Evolutionary conservation across 768 basidiomycete genomes (phyloP).

Genomic region (Tubosaeta sp.): DNA sequence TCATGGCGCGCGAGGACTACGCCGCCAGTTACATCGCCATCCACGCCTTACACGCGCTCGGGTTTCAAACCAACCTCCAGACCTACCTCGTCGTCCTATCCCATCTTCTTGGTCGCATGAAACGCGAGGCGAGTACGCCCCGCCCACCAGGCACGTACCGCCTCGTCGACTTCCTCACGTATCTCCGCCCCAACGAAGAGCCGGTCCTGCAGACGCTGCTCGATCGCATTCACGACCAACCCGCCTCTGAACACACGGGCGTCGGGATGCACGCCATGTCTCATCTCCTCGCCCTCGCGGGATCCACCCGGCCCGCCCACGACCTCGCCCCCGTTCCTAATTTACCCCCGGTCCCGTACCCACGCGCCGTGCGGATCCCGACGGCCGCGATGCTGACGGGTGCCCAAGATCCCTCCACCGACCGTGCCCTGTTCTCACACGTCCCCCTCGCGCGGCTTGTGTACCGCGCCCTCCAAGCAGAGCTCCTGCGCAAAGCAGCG

Average conservation of each 20-base stretch:
- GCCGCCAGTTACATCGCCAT: slow-evolving; percentile 42
- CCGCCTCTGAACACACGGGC: neutral
- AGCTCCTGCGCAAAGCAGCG: slow-evolving; percentile 20
- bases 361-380: slow-evolving; percentile 5
- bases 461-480: slow-evolving; percentile 15
- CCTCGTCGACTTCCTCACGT: slow-evolving; percentile 23
- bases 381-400: slow-evolving; percentile 18
- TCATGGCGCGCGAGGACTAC: slow-evolving; percentile 44
- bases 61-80: slow-evolving; percentile 30
- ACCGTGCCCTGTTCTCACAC: slow-evolving; percentile 14
- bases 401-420: neutral
- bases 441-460: slow-evolving; percentile 23
- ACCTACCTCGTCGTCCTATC: slow-evolving; percentile 41
- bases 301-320: neutral
- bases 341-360: neutral
- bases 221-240: slow-evolving; percentile 12
- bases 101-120: slow-evolving; percentile 34
- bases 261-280: slow-evolving; percentile 16
- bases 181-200: slow-evolving; percentile 20
- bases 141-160: slow-evolving; percentile 6
- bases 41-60: slow-evolving; percentile 26
- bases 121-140: slow-evolving; percentile 12
- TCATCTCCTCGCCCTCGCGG: slow-evolving; percentile 21
- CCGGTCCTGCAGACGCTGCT: slow-evolving; percentile 10
- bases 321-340: slow-evolving; percentile 2